Base-by-base conservation (phyloP, 768 basidiomycete species). In the Stropharia rugosoannulata region DNA sequence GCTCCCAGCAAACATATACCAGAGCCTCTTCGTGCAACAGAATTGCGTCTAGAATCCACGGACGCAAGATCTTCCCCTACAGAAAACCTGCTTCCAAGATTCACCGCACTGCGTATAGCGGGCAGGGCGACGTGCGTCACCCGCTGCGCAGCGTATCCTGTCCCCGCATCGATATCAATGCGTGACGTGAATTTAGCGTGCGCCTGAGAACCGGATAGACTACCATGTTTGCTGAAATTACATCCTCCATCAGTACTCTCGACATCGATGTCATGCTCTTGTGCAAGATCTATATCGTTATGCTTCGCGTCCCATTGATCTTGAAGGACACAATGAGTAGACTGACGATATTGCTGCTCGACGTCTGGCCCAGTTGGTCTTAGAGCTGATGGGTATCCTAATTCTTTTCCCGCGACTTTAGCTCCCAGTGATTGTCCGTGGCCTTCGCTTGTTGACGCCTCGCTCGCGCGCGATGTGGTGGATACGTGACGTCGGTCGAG, bases 361-460 rank as follows among this genome's bases (percentile, higher is more conserved):
- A 51, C 40, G 10, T 51, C 50, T 25, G 50, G 42, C 50, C 41
- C 50, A 25, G 42, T 32, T 9, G 50, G 50, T 39, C 39, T 51
- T 27, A 42, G 16, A 27, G 50, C 27, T 9, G 38, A 22, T 32
- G 41, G 27, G 0, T 39, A 6, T 13, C 19, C 22, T 5, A 40
- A 13, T 13, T 19, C 18, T 27, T 39, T 50, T 5, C 11, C 37
- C 11, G 38, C 38, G 13, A 40, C 19, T 29, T 19, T 7, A 18
- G 16, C n/a, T n/a, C 49, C 36, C 27, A 12, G 35, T 25, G 3
- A 1, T 12, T 39, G 22, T 15, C 25, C 36, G 19, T 54, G 45
- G 45, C 27, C 25, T 10, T 15, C 22, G 22, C 45, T 46, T 27
- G 45, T 46, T 15, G 45, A 46, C 45, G 45, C 45, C 9, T 15